phyloP scores from a whole-genome alignment of 2,329 filamentous ascomycete genomes.

The Coniella lustricola region DNA sequence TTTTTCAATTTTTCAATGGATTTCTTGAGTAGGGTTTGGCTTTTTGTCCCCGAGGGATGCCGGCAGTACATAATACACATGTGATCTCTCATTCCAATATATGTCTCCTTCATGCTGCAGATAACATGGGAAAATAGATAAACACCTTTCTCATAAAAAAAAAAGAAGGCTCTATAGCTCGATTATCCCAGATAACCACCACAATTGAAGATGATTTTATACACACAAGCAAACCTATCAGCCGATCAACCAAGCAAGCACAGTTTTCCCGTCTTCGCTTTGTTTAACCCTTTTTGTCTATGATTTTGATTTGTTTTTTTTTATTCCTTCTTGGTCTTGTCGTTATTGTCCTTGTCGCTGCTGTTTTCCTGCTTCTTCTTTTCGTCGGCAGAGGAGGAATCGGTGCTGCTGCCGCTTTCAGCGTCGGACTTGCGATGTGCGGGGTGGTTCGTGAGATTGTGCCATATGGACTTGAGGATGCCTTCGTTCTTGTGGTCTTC shows the following conservation, averaged over 20 bases:
- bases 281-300: no score
- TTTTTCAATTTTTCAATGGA: no score
- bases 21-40: no score
- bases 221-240: no score
- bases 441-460: conserved; percentile 76
- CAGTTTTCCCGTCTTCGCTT: no score
- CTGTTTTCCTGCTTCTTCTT: conserved; percentile 17
- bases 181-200: no score
- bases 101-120: background rate
- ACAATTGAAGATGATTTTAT: no score
- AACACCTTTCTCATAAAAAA: no score
- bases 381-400: conserved; percentile 3
- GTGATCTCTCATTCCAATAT: background rate
- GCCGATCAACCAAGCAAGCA: no score
- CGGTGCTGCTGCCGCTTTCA: conserved; percentile 16
- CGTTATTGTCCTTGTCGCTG: conserved; percentile 18
- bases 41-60: background rate
- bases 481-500: conserved; percentile 70
- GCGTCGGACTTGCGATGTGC: conserved; percentile 38
- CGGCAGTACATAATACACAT: conserved; percentile 6
- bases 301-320: no score
- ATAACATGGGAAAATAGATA: no score
- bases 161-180: no score
- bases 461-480: conserved; percentile 90
- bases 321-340: conserved; percentile 3